A percentile compares a stretch with the other conserved stretches of the same genome.
Conservation (phyloP, 495 filamentous ascomycete species). For the Diplogelasinospora grovesii region DNA sequence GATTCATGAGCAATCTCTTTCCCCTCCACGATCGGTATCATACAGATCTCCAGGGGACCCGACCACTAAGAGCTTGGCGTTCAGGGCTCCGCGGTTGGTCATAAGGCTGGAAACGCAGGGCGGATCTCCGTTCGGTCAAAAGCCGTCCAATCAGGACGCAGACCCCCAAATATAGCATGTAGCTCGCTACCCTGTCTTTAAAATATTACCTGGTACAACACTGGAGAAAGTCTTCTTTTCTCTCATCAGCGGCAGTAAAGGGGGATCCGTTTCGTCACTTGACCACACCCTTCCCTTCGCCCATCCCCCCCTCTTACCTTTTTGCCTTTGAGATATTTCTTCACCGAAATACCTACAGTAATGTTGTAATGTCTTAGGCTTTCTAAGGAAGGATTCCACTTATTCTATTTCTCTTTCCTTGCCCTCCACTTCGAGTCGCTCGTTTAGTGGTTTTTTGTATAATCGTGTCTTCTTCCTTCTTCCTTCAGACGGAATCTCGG, state of each 20-base stretch:
- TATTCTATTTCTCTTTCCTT: slow-evolving; percentile 4
- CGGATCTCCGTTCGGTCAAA: neutral
- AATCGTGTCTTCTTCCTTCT: neutral
- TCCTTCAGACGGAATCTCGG: slow-evolving; percentile 1
- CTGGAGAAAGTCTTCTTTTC: neutral
- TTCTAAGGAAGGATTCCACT: neutral
- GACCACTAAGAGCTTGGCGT: neutral
- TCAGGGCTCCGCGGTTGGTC: neutral
- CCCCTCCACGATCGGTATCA: too few relatives aligned
- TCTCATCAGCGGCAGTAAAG: slow-evolving; percentile 1
- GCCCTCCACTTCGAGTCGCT: slow-evolving; percentile 4
- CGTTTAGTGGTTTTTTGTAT: slow-evolving; percentile 1
- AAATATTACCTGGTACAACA: neutral
- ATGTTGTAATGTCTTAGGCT: slow-evolving; percentile 11
- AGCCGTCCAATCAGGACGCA: neutral
- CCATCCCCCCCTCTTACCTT: neutral
- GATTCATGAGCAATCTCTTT: neutral
- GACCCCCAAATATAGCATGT: neutral
- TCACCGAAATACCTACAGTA: neutral
- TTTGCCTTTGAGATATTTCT: neutral
- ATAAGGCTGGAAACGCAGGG: slow-evolving; percentile 3
- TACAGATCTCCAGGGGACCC: neutral
- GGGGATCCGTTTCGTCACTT: neutral
- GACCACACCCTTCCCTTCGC: neutral
- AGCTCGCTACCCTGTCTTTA: neutral